Evolutionary conservation across 306 rosid genomes (phyloP).

Genomic region (Comarum palustre): DNA sequence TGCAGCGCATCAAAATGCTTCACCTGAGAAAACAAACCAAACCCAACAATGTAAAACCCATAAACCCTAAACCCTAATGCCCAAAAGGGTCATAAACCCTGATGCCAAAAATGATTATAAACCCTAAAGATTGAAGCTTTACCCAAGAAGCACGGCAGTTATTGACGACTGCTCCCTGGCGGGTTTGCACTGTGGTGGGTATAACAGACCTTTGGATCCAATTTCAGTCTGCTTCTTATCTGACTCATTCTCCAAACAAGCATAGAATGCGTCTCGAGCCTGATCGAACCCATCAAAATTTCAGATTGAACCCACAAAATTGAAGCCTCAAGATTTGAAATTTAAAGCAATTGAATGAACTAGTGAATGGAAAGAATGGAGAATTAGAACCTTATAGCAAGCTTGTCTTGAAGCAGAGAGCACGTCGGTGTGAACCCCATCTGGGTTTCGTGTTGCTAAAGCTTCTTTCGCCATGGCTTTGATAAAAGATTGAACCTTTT

Average conservation of each 20-base stretch:
- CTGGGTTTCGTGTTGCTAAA: slow-evolving; percentile 43
- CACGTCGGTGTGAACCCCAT: slow-evolving; percentile 58
- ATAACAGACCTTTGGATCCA: slow-evolving; percentile 83
- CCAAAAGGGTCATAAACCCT: not conserved
- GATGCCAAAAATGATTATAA: not conserved
- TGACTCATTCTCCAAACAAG: slow-evolving; percentile 67
- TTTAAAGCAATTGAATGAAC: not conserved
- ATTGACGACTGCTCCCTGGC: slow-evolving; percentile 56
- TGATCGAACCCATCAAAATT: slow-evolving; percentile 27
- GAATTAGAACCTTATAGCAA: slow-evolving; percentile 63
- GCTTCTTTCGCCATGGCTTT: slow-evolving; percentile 59
- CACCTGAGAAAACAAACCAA: slow-evolving; percentile 44
- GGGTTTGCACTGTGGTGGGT: slow-evolving; percentile 66
- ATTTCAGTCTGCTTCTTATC: slow-evolving; percentile 80
- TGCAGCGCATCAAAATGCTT: slow-evolving; percentile 84
- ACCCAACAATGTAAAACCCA: slow-evolving; percentile 2
- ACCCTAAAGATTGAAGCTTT: slow-evolving; percentile 12
- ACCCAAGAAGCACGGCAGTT: slow-evolving; percentile 92
- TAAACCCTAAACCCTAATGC: not conserved
- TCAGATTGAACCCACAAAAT: slow-evolving; percentile 1
- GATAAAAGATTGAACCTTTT: no score
- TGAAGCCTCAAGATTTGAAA: not conserved
- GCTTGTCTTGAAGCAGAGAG: slow-evolving; percentile 66
- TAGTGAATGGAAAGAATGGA: slow-evolving; percentile 7
- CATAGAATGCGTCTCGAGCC: slow-evolving; percentile 90